Evolutionary conservation across 805 yeast genomes (phyloP), one percentile per base, ranked within the genome.

Genomic region (Crinitomyces ghanaensis): DNA sequence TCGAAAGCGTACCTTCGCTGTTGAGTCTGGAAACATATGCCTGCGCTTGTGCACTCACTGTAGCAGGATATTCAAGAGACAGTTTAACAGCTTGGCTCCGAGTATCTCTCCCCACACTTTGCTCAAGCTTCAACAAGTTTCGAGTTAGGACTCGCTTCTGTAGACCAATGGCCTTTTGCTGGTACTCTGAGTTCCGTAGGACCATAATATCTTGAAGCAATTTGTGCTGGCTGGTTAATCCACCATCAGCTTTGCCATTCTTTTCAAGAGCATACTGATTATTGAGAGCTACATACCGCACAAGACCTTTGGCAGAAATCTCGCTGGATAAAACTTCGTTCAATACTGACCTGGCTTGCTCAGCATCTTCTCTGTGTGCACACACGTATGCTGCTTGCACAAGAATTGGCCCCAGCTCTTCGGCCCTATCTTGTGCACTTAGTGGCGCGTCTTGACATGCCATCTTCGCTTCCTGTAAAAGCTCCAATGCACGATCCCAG

Each of bases 321-420:
- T 60, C 7, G 65, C 41, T n/a, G n/a, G n/a, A n/a, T n/a, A n/a
- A n/a, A n/a, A n/a, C n/a, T n/a, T 49, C 42, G 3, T 58, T 45
- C 33, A 73, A 55, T 3, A 72, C 51, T 2, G 45, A 36, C 24
- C 46, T 31, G 1, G 74, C 62, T 25, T 60, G 61, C 2, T 47
- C 60, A 2, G 33, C 29, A 11, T 63, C 46, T 5, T 67, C 68
- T 24, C 42, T 30, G 11, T 57, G 36, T 23, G 63, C 65, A 33
- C 69, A 55, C 13, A 70, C 67, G 44, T 66, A 76, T 2, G 81
- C 76, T 19, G 67, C 68, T 42, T 79, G 78, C 28, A 75, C 51
- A 37, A 65, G 52, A 14, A 77, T 73, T 12, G 83, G 81, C 15
- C 63, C 60, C 19, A 71, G 46, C 46, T 77, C 83, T 26, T 54